Evolutionary conservation across 768 basidiomycete species (phyloP).

Genomic region (Lyophyllum decastes): DNA sequence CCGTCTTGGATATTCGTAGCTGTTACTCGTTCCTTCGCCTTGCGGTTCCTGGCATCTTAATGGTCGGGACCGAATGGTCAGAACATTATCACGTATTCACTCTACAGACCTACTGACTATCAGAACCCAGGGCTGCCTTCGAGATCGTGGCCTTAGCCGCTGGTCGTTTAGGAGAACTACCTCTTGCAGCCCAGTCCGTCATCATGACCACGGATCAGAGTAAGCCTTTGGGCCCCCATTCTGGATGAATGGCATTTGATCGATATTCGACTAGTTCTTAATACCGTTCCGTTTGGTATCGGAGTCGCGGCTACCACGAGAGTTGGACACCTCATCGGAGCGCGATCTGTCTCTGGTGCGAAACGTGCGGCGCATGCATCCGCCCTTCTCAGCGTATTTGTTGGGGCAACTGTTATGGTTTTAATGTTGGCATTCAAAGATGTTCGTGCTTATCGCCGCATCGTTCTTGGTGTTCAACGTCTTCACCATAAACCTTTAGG

Average conservation of each 20-base stretch:
- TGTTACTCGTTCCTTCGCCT: slow-evolving; percentile 63
- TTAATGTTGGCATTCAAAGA: slow-evolving; percentile 57
- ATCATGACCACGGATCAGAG: slow-evolving; percentile 84
- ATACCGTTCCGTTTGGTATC: slow-evolving; percentile 76
- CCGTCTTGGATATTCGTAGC: slow-evolving; percentile 47
- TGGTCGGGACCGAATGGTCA: slow-evolving; percentile 83
- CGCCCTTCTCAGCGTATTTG: slow-evolving; percentile 61
- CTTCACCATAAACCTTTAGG: slow-evolving; percentile 33
- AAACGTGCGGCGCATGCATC: slow-evolving; percentile 62
- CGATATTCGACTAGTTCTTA: slow-evolving; percentile 48
- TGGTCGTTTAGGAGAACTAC: slow-evolving; percentile 64
- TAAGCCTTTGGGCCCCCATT: slow-evolving; percentile 24
- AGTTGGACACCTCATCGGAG: slow-evolving; percentile 73
- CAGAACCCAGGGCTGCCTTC: slow-evolving; percentile 66
- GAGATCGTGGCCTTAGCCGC: slow-evolving; percentile 82
- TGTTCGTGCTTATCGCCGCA: slow-evolving; percentile 34
- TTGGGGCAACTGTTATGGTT: slow-evolving; percentile 61
- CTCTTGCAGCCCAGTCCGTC: slow-evolving; percentile 74
- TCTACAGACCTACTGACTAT: not conserved
- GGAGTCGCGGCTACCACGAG: slow-evolving; percentile 74
- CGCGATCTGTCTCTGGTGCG: slow-evolving; percentile 50
- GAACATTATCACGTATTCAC: slow-evolving; percentile 11
- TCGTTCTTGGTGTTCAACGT: not conserved
- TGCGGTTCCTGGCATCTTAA: slow-evolving; percentile 75
- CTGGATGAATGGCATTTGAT: not conserved